Conservation (phyloP, 805 yeast genomes). For the Cyberlindnera euphorbiiphila region DNA sequence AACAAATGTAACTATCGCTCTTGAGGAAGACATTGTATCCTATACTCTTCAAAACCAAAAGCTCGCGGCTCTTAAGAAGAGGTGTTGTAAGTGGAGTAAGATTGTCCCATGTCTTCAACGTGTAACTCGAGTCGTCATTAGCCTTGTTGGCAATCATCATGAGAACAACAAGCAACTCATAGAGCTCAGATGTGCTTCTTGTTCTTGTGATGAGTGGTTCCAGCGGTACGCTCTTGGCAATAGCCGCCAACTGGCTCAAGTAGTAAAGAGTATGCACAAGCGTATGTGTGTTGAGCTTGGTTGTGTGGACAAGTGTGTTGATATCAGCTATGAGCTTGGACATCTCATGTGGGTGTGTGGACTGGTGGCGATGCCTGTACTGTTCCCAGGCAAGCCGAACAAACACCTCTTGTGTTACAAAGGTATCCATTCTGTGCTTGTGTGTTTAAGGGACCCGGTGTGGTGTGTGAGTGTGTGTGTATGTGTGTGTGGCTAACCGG, state of each 20-base stretch:
- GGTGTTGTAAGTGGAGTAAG: conserved; percentile 21
- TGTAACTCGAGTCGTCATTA: conserved; percentile 46
- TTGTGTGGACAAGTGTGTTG: conserved; percentile 15
- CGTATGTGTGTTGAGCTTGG: conserved; percentile 18
- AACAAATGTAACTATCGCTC: conserved; percentile 9
- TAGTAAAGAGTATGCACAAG: conserved; percentile 23
- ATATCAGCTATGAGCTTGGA: conserved; percentile 9
- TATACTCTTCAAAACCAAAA: conserved; percentile 20
- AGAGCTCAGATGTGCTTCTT: conserved; percentile 13
- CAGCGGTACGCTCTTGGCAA: not conserved
- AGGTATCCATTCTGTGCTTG: conserved; percentile 6
- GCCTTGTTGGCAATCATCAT: conserved; percentile 40
- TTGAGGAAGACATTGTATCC: conserved; percentile 25
- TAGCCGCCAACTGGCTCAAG: conserved; percentile 10
- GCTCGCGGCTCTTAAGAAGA: conserved; percentile 18
- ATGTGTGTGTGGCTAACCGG: not conserved
- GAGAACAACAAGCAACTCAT: conserved; percentile 29
- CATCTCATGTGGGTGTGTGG: not conserved
- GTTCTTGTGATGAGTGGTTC: conserved; percentile 6
- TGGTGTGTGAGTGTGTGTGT: conserved; percentile 2
- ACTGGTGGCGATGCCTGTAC: conserved; percentile 14
- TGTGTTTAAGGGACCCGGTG: not conserved
- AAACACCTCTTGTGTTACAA: conserved; percentile 10
- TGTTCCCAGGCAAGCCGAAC: conserved; percentile 19
- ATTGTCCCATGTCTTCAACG: conserved; percentile 46